Evolutionary conservation across 441 rosid species (phyloP), one percentile per base, ranked within the genome.

Genomic region (Euphorbia corollata): DNA sequence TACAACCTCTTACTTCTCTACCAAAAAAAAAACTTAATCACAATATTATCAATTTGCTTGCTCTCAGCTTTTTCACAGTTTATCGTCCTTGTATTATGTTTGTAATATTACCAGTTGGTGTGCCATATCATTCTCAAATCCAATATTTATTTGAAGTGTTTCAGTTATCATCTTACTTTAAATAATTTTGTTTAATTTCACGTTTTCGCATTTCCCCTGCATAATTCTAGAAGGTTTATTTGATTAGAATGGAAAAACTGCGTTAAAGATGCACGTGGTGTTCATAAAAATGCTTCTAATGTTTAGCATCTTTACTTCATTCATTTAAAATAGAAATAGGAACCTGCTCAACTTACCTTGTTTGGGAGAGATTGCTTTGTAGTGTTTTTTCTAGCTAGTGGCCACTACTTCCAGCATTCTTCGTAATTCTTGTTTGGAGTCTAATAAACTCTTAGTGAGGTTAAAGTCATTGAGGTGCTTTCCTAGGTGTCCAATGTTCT

Each of bases 1-100:
- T 55, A 53, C 27, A 53, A 53, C 57, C 57, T 53, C 15, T 47
- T 51, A 51, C 20, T 51, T 51, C 56, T 51, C 56, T 51, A 4
- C 32, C 32, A 27, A 27, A 27, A 27, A n/a, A 18, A 5, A 4
- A 50, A 50, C 7, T 12, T 2, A 39, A 39, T 7, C 55, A 6
- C 16, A 51, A 51, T n/a, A 51, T 51, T 51, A 51, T n/a, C 55
- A 51, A 2, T 51, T 51, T 54, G 24, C 13, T 20, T 54, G 27
- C 27, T 54, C 3, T 54, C 23, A 54, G 13, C 0, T 54, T 54
- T 19, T n/a, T 8, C 30, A 54, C 20, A 20, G n/a, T 51, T 51
- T 1, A 12, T 9, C n/a, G n/a, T 51, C 56, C 56, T 19, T 51
- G 32, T 5, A n/a, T 16, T 50, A 7, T 50, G 55, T n/a, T 50